These are phyloP conservation scores for Tuctoria greenei DNA, from an alignment of 176 grass and related monocot species.

Conservation along the genomic window DNA sequence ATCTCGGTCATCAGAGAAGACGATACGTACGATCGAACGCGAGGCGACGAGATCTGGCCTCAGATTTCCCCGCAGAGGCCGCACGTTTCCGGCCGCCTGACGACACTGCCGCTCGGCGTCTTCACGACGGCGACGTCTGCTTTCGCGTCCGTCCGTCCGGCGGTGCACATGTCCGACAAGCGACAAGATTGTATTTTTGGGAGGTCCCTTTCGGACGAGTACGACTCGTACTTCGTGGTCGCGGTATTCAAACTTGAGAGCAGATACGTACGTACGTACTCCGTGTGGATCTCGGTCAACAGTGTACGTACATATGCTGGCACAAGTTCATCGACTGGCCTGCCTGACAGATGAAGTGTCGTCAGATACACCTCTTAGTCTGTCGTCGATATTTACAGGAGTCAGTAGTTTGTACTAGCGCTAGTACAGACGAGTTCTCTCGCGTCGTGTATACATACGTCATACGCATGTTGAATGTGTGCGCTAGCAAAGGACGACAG, in stretches of 20 bases:
- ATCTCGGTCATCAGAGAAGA: background rate
- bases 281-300: conserved; percentile 26
- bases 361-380: no score
- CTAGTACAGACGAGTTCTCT: background rate
- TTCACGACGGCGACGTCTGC: conserved; percentile 20
- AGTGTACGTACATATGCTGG: background rate
- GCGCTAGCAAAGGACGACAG: background rate
- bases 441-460: background rate
- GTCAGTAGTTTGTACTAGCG: background rate
- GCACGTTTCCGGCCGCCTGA: background rate
- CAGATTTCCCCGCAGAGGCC: background rate
- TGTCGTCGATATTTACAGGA: background rate
- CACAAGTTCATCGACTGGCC: conserved; percentile 18
- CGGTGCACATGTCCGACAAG: conserved; percentile 26
- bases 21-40: background rate
- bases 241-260: conserved; percentile 1
- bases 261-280: background rate
- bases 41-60: background rate
- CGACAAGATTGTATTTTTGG: conserved; percentile 31
- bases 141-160: background rate
- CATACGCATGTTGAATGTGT: background rate
- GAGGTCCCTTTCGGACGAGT: background rate
- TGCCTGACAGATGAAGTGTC: conserved; percentile 3
- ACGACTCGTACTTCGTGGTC: background rate
- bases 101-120: background rate